Conservation (phyloP, 2,329 filamentous ascomycete genomes). For the Hymenoscyphus fraxineus region DNA sequence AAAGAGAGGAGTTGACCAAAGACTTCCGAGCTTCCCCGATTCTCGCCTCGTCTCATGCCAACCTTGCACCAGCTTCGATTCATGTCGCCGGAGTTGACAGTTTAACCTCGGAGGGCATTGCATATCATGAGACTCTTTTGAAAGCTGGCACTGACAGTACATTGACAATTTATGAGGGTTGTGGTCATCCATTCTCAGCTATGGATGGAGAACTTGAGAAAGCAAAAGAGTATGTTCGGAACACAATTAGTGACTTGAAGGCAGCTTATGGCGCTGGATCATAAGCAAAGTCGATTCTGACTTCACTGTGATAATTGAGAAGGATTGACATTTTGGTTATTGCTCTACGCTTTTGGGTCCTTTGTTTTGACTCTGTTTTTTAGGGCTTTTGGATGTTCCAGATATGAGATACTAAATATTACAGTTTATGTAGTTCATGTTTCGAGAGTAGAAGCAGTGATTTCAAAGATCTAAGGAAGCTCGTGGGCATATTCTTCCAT, state of each 20-base stretch:
- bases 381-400: too few relatives aligned
- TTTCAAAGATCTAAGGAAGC: too few relatives aligned
- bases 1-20: conserved; percentile 27
- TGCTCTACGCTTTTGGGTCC: too few relatives aligned
- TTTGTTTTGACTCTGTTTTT: too few relatives aligned
- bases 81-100: conserved; percentile 37
- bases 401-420: too few relatives aligned
- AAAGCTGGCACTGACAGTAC: conserved; percentile 34
- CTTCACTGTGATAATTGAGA: too few relatives aligned
- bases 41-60: conserved; percentile 34
- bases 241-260: conserved; percentile 29
- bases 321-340: too few relatives aligned
- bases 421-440: too few relatives aligned
- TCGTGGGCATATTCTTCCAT: too few relatives aligned
- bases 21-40: conserved; percentile 37
- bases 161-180: conserved; percentile 37
- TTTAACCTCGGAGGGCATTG: conserved; percentile 34
- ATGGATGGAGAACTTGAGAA: conserved; percentile 36
- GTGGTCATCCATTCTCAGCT: conserved; percentile 37
- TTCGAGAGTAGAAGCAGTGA: too few relatives aligned
- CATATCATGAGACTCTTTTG: conserved; percentile 35
- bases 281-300: background rate
- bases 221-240: conserved; percentile 34
- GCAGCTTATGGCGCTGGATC: background rate
- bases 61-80: conserved; percentile 36